Evolutionary conservation across 768 basidiomycete genomes (phyloP).

Genomic region (Pleurotus citrinopileatus): DNA sequence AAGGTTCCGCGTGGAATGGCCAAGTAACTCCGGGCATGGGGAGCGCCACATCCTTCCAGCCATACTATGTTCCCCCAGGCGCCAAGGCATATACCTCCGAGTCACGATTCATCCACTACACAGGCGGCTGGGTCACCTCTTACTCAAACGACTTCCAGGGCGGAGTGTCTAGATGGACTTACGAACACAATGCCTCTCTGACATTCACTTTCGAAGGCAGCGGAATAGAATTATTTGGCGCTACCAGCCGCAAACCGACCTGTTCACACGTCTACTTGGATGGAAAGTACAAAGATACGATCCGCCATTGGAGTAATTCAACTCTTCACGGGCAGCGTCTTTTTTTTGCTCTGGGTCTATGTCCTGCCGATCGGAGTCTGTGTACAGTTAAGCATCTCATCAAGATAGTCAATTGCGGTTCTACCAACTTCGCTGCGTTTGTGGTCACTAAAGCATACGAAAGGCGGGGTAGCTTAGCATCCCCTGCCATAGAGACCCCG

Average conservation of each 20-base stretch:
- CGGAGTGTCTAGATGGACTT: slow-evolving; percentile 49
- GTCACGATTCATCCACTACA: slow-evolving; percentile 64
- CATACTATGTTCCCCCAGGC: slow-evolving; percentile 74
- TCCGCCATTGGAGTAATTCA: slow-evolving; percentile 43
- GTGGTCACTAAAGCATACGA: slow-evolving; percentile 51
- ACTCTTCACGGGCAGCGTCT: slow-evolving; percentile 56
- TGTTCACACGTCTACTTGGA: slow-evolving; percentile 57
- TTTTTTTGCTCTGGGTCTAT: slow-evolving; percentile 60
- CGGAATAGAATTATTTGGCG: slow-evolving; percentile 79
- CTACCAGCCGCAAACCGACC: slow-evolving; percentile 51
- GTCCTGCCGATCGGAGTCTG: no score
- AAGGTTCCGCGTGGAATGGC: slow-evolving; percentile 70
- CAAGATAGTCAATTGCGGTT: slow-evolving; percentile 58
- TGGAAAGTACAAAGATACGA: slow-evolving; percentile 37
- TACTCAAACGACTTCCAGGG: slow-evolving; percentile 50
- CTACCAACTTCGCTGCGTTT: slow-evolving; percentile 60
- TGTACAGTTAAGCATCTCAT: slow-evolving; percentile 62
- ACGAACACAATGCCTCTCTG: slow-evolving; percentile 43
- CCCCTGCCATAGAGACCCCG: slow-evolving; percentile 8
- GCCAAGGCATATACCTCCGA: slow-evolving; percentile 68
- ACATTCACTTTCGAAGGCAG: slow-evolving; percentile 67
- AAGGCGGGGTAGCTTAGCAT: slow-evolving; percentile 9
- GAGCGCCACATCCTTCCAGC: slow-evolving; percentile 46
- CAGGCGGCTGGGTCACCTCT: slow-evolving; percentile 54
- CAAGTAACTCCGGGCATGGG: slow-evolving; percentile 49